phyloP scores from a whole-genome alignment of 805 yeast genomes.

The Metschnikowia rubicola region DNA sequence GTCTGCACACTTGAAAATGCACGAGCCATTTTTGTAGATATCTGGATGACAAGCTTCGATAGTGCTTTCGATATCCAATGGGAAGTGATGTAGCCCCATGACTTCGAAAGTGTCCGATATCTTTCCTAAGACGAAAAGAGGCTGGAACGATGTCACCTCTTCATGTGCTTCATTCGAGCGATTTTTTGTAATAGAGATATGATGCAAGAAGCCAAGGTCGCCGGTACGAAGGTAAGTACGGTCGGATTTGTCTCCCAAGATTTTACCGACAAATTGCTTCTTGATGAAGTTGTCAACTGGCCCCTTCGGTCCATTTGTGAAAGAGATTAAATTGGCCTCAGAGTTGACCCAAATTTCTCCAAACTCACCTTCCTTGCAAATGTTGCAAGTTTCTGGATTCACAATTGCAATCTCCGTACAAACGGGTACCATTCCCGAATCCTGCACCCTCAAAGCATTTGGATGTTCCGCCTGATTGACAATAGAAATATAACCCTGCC shows the following conservation, averaged over 20 bases:
- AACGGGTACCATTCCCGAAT: conserved; percentile 94
- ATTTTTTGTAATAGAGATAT: conserved; percentile 49
- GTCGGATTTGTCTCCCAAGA: conserved; percentile 61
- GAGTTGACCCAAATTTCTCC: conserved; percentile 98
- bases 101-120: conserved; percentile 87
- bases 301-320: conserved; percentile 52
- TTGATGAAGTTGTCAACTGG: conserved; percentile 49
- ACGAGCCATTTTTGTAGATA: conserved; percentile 58
- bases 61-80: conserved; percentile 67
- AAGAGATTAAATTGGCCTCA: conserved; percentile 70
- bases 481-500: conserved; percentile 83
- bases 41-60: conserved; percentile 45
- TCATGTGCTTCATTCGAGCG: conserved; percentile 28
- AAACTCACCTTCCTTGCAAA: conserved; percentile 85
- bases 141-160: conserved; percentile 51
- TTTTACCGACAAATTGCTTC: conserved; percentile 57
- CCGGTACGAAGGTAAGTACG: conserved; percentile 82
- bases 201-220: conserved; percentile 88
- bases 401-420: conserved; percentile 92
- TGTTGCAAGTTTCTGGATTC: conserved; percentile 80
- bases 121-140: conserved; percentile 79
- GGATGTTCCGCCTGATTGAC: conserved; percentile 72
- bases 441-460: conserved; percentile 75
- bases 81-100: conserved; percentile 88
- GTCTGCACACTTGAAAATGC: conserved; percentile 80